Evolutionary conservation across 768 basidiomycete genomes (phyloP).

Genomic region (Mycena vitilis): DNA sequence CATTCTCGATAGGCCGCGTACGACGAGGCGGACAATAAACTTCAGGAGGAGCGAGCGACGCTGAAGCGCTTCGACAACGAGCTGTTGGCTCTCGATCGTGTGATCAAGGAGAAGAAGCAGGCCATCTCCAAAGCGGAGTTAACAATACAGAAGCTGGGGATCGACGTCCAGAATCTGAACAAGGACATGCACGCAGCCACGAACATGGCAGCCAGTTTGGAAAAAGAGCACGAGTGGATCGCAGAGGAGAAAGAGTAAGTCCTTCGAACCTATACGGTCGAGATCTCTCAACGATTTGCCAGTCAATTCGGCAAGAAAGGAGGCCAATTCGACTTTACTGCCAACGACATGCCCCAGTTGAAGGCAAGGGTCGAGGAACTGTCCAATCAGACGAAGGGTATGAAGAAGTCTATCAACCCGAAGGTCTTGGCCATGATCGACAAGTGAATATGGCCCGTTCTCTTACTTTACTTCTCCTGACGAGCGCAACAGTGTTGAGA

Average conservation of each 20-base stretch:
- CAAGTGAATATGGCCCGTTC: slow-evolving; percentile 62
- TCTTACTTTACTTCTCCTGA: neutral
- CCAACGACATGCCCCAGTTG: slow-evolving; percentile 69
- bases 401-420: slow-evolving; percentile 96
- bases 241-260: slow-evolving; percentile 81
- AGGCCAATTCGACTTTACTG: slow-evolving; percentile 83
- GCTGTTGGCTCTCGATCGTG: slow-evolving; percentile 61
- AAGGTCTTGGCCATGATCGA: slow-evolving; percentile 98
- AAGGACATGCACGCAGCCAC: slow-evolving; percentile 73
- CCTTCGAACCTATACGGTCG: neutral
- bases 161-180: slow-evolving; percentile 68
- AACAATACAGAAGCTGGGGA: slow-evolving; percentile 72
- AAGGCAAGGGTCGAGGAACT: slow-evolving; percentile 78
- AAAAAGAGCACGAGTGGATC: slow-evolving; percentile 91
- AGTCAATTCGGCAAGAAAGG: slow-evolving; percentile 89
- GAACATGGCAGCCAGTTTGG: slow-evolving; percentile 70
- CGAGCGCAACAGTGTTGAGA: slow-evolving; percentile 80
- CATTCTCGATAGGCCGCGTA: slow-evolving; percentile 45
- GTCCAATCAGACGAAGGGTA: slow-evolving; percentile 80
- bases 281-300: slow-evolving; percentile 19
- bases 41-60: slow-evolving; percentile 89
- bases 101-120: slow-evolving; percentile 64
- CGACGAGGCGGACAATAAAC: slow-evolving; percentile 68
- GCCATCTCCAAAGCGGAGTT: slow-evolving; percentile 68
- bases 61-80: slow-evolving; percentile 91